Base-by-base conservation (phyloP, 2,329 filamentous ascomycete genomes). In the Fonsecaea nubica region DNA sequence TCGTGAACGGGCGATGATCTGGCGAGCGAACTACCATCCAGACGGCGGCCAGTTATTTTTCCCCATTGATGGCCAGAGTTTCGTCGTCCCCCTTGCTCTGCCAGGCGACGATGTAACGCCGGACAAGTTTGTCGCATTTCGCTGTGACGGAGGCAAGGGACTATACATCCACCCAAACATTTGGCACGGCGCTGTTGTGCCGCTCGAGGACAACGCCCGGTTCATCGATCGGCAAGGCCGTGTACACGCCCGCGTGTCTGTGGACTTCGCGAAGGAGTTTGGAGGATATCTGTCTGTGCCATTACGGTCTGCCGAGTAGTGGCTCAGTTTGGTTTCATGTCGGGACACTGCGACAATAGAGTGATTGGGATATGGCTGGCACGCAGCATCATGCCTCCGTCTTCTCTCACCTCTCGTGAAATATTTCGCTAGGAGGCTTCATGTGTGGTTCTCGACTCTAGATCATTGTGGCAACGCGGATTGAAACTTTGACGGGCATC, bases 261-360 rank as follows among this genome's bases (percentile, higher is more conserved):
- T 66, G 13, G 60, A 66, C 25, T 66, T 66, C 25, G 64, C 64
- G 2, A 66, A 66, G 48, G 64, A 66, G n/a, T 66, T 66, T 52
- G 64, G 64, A 7, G 64, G 64, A 6, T 66, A 66, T 56, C 32
- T 66, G 30, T 63, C 64, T 15, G 54, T 66, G 8, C 59, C 59
- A 6, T 35, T 66, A 36, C 32, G 53, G 10, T 50, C 45, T 50
- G 45, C 4, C 12, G 38, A 42, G 38, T 21, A 50, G 13, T 50
- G 40, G n/a, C 40, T 45, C 40, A 9, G n/a, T n/a, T 15, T n/a
- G 4, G 18, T 50, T 25, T 12, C 8, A 25, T 25, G 12, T 50
- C 18, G 18, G 45, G 45, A 42, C 13, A 42, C 40, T 42, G 13
- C 10, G 4, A 42, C 12, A 50, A 21, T 6, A 25, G 10, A 10